Evolutionary conservation across 495 filamentous ascomycete species (phyloP), one percentile per base, ranked within the genome.

Genomic region (Stereocaulon alpinum): DNA sequence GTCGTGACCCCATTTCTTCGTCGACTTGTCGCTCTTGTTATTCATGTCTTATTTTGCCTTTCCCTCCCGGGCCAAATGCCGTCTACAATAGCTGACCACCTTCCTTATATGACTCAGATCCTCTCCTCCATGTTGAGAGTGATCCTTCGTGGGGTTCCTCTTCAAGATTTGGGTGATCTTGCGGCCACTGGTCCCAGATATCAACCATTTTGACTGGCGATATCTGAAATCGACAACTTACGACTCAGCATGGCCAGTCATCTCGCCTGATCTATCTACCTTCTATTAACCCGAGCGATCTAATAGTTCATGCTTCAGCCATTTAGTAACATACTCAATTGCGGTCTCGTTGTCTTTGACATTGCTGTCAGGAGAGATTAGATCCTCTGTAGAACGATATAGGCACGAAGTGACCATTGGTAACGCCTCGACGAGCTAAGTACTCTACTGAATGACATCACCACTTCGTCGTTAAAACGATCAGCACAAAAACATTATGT

Each of bases 101-200:
- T 74, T 77, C 6, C 85, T 73, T 83, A 86, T 86, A 64, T 88
- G 84, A 11, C 73, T 72, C 32, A 86, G 69, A 43, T 86, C 81
- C 5, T 77, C 72, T 43, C 79, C 71, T 3, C 73, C 71, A 63
- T 86, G 86, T 18, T 71, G 69, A 3, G 72, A 68, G 1, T 76
- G 76, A 32, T 80, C 72, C 60, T 78, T 81, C n/a, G 71, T 66
- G 0, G 81, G 81, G 58, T 86, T 85, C 56, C 78, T 77, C 60
- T 80, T 72, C 41, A 88, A 71, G 53, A 87, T 87, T 27, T 78
- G 67, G 30, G 86, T 78, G 55, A 87, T 87, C 62, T 81, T 81
- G 14, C 81, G 76, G 15, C 84, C 80, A 63, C 80, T 83, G 56
- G 4, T 14, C 29, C 15, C 30, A 29, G 1, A 22, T 32, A 17